These are phyloP conservation scores for Aeschynomene evenia DNA, from an alignment of 306 rosid genomes.

Conservation along the genomic window DNA sequence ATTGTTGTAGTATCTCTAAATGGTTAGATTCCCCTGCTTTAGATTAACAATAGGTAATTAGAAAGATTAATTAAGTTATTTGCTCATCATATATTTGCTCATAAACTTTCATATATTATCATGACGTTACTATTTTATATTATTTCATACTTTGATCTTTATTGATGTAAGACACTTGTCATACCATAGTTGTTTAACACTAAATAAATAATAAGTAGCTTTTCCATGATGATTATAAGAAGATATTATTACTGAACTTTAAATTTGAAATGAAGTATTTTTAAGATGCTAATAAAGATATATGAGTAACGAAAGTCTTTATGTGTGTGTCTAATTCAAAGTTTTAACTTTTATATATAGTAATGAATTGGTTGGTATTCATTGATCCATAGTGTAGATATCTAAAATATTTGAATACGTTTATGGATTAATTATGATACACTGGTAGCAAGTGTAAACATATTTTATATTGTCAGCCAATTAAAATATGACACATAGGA, in stretches of 20 bases:
- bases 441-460: too few species aligned
- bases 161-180: neutral
- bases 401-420: neutral
- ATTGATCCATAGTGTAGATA: neutral
- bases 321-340: neutral
- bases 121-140: neutral
- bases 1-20: too few species aligned
- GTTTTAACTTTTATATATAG: neutral
- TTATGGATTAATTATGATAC: too few species aligned
- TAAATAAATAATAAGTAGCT: neutral
- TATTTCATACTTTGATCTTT: neutral
- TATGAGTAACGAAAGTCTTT: neutral
- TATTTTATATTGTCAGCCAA: too few species aligned
- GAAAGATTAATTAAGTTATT: neutral
- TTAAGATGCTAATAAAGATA: neutral
- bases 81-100: neutral
- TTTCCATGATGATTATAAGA: neutral
- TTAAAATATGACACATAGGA: too few species aligned
- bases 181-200: neutral
- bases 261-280: neutral
- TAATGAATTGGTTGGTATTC: neutral
- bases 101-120: neutral
- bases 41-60: too few species aligned
- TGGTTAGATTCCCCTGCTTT: too few species aligned
- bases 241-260: neutral